Evolutionary conservation across 352 stramenopile species (phyloP).

Genomic region (Phytophthora sp.): DNA sequence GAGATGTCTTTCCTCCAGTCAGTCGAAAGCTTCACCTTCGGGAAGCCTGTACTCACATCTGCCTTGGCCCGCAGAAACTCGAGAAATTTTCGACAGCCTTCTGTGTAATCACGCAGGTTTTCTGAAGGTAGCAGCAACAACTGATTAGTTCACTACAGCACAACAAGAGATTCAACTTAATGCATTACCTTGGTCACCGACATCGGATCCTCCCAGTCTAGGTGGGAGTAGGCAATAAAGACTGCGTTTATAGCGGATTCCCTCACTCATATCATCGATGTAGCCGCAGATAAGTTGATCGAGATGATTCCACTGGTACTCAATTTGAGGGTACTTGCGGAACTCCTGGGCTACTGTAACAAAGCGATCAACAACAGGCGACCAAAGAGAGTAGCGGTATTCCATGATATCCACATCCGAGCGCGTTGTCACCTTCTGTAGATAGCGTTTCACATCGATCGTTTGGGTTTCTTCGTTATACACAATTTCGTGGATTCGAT

Average conservation of each 20-base stretch:
- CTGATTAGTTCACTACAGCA: not conserved
- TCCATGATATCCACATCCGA: constrained; percentile 84
- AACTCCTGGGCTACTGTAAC: constrained; percentile 77
- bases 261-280: constrained; percentile 87
- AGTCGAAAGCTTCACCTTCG: constrained; percentile 58
- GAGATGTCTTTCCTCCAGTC: constrained; percentile 50
- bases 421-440: constrained; percentile 64
- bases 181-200: constrained; percentile 35
- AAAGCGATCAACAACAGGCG: constrained; percentile 66
- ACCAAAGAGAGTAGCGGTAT: constrained; percentile 87
- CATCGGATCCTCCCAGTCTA: constrained; percentile 34
- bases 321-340: constrained; percentile 78
- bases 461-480: constrained; percentile 89
- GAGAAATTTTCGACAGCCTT: constrained; percentile 72
- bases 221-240: constrained; percentile 77
- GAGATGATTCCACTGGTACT: constrained; percentile 89
- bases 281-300: constrained; percentile 89
- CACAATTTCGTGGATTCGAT: constrained; percentile 88
- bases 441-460: constrained; percentile 87
- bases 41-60: constrained; percentile 57
- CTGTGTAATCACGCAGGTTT: constrained; percentile 63
- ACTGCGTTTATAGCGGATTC: constrained; percentile 82
- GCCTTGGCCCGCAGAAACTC: constrained; percentile 71
- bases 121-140: constrained; percentile 31
- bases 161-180: not conserved